phyloP scores from a whole-genome alignment of 768 basidiomycete genomes.

The Favolaschia claudopus region DNA sequence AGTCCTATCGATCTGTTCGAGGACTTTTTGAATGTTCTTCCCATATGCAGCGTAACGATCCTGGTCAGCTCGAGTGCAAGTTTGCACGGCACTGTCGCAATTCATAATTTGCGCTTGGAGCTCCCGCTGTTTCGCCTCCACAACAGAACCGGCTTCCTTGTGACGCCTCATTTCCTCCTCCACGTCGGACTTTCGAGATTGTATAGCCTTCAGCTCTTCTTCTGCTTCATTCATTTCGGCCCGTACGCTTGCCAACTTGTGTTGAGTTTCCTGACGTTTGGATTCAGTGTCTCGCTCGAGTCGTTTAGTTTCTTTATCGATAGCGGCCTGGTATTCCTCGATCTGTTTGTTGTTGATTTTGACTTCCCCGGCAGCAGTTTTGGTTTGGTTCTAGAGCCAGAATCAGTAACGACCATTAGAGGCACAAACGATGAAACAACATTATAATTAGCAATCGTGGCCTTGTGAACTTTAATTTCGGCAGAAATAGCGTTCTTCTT shows the following conservation, averaged over 20 bases:
- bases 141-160: slow-evolving; percentile 44
- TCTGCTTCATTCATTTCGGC: slow-evolving; percentile 49
- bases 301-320: slow-evolving; percentile 60
- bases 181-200: slow-evolving; percentile 40
- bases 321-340: slow-evolving; percentile 51
- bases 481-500: slow-evolving; percentile 42
- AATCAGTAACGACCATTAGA: neutral
- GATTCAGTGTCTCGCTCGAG: slow-evolving; percentile 65
- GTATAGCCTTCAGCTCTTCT: slow-evolving; percentile 25
- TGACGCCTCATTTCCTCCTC: slow-evolving; percentile 37
- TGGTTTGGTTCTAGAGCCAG: slow-evolving; percentile 54
- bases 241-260: slow-evolving; percentile 57
- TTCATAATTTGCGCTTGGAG: slow-evolving; percentile 53
- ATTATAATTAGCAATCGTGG: slow-evolving; percentile 48
- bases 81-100: slow-evolving; percentile 57
- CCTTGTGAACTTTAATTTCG: slow-evolving; percentile 56
- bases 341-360: slow-evolving; percentile 42
- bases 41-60: slow-evolving; percentile 73
- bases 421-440: slow-evolving; percentile 38
- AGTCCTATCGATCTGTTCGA: slow-evolving; percentile 57
- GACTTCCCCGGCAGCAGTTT: slow-evolving; percentile 52
- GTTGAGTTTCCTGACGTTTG: slow-evolving; percentile 65
- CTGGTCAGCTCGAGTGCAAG: slow-evolving; percentile 57
- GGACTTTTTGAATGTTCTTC: slow-evolving; percentile 60
- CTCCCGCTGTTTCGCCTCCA: slow-evolving; percentile 39